Percentiles rank a stretch among this genome's conserved stretches.
Conservation (phyloP, 2,329 filamentous ascomycete genomes). For the Phyllosticta citriasiana region DNA sequence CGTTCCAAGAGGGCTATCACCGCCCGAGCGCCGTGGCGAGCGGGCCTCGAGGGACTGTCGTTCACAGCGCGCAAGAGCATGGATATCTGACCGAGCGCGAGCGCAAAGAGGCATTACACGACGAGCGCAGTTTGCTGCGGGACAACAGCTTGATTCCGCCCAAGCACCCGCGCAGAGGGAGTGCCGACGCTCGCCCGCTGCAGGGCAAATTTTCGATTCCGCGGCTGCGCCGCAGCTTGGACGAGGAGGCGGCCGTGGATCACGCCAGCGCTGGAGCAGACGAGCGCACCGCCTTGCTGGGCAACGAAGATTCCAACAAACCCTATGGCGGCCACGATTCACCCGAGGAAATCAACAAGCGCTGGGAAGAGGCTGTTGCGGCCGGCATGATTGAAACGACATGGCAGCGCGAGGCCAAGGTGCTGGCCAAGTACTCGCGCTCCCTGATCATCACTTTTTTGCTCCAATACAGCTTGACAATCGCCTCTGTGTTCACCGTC, state of each 20-base stretch:
- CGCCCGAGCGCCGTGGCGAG: slow-evolving; percentile 69
- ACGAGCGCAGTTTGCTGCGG: slow-evolving; percentile 48
- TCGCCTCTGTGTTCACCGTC: slow-evolving; percentile 39
- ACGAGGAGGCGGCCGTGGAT: slow-evolving; percentile 20
- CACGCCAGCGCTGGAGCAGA: not conserved
- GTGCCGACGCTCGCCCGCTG: slow-evolving; percentile 20
- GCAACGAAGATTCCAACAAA: slow-evolving; percentile 24
- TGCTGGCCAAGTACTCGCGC: slow-evolving; percentile 47
- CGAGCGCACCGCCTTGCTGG: slow-evolving; percentile 42
- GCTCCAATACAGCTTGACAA: slow-evolving; percentile 38
- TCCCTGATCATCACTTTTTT: slow-evolving; percentile 39
- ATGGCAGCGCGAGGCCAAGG: slow-evolving; percentile 82
- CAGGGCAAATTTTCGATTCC: slow-evolving; percentile 21
- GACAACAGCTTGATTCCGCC: slow-evolving; percentile 51
- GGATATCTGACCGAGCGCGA: slow-evolving; percentile 43
- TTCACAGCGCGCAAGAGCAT: slow-evolving; percentile 44
- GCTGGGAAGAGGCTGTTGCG: slow-evolving; percentile 60
- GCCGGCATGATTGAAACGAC: slow-evolving; percentile 77
- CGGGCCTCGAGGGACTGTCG: slow-evolving; percentile 58
- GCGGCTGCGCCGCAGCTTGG: slow-evolving; percentile 21
- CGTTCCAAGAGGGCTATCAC: slow-evolving; percentile 58
- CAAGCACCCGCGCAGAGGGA: slow-evolving; percentile 34
- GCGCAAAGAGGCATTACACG: slow-evolving; percentile 42
- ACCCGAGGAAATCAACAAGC: slow-evolving; percentile 38
- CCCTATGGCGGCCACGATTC: slow-evolving; percentile 40